phyloP scores from a whole-genome alignment of 2,329 filamentous ascomycete species.

The Cordyceps pruinosa region DNA sequence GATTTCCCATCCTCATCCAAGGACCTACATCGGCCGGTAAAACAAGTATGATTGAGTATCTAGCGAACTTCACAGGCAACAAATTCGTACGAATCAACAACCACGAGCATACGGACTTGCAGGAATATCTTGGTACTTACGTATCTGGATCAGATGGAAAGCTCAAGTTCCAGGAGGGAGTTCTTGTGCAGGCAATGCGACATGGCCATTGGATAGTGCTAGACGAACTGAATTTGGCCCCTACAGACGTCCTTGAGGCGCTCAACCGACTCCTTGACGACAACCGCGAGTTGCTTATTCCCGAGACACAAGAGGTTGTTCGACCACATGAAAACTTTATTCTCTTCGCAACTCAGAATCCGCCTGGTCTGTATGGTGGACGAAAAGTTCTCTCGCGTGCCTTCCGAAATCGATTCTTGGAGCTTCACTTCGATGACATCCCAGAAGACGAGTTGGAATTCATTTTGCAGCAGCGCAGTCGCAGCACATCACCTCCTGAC shows the following conservation, averaged over 20 bases:
- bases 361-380: conserved; percentile 89
- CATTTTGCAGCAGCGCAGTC: conserved; percentile 81
- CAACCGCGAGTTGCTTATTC: conserved; percentile 89
- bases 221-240: conserved; percentile 93
- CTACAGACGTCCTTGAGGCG: conserved; percentile 93
- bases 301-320: conserved; percentile 92
- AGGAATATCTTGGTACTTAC: conserved; percentile 96
- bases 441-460: conserved; percentile 88
- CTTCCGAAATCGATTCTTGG: conserved; percentile 93
- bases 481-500: conserved; percentile 82
- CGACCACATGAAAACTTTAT: conserved; percentile 92
- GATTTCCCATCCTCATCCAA: conserved; percentile 91
- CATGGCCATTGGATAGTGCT: conserved; percentile 97
- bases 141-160: conserved; percentile 79
- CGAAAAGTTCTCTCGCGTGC: conserved; percentile 88
- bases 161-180: conserved; percentile 84
- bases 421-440: conserved; percentile 97
- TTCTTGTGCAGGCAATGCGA: conserved; percentile 85
- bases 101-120: conserved; percentile 95
- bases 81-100: conserved; percentile 99
- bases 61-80: conserved; percentile 94
- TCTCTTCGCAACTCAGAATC: conserved; percentile 97
- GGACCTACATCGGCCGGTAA: conserved; percentile 96
- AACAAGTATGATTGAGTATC: conserved; percentile 98
- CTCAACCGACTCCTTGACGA: conserved; percentile 93